Evolutionary conservation across 805 yeast species (phyloP), one percentile per base, ranked within the genome.

Genomic region (Wickerhamiella hasegawae): DNA sequence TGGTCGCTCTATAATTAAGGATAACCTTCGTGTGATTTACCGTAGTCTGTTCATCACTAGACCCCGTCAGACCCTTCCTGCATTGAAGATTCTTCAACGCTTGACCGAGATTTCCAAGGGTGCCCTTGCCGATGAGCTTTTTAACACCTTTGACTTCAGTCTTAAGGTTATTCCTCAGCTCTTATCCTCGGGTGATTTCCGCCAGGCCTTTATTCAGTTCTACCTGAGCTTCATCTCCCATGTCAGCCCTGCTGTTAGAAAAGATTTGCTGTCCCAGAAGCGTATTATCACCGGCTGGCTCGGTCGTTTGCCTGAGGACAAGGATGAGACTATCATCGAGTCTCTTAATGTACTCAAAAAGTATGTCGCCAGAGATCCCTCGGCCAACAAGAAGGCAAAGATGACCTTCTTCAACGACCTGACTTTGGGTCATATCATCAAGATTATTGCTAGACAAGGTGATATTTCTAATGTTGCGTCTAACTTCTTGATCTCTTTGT

Each of bases 401-500:
- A 68, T 82, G 40, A 71, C 72, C 40, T 66, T 84, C 12, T 67
- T 87, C 47, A 82, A 81, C 45, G 96, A 85, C 49, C 70, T 78
- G 63, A 69, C 76, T 17, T 49, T 83, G 39, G 63, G 65, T 19
- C 72, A 72, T 36, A 44, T 82, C 21, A 68, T 71, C 23, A 62
- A 68, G 3, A 52, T 82, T 3, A 73, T 65, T 33, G 60, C 62
- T n/a, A 18, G 48, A 0, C 54, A 59, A 25, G 47, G 54, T 10
- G 55, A n/a, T 33, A 49, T 33, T 2, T 39, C 33, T 1, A 23
- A 32, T 3, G 36, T 73, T 11, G 58, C 59, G 1, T 71, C 66
- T 38, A 52, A 57, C 3, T 69, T 78, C 39, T 57, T 81, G 43
- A 37, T 60, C 11, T 57, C 59, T 27, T 48, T 76, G 20, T 59